Conservation (phyloP, 345 rosid species). For the Eucalyptus camaldulensis region DNA sequence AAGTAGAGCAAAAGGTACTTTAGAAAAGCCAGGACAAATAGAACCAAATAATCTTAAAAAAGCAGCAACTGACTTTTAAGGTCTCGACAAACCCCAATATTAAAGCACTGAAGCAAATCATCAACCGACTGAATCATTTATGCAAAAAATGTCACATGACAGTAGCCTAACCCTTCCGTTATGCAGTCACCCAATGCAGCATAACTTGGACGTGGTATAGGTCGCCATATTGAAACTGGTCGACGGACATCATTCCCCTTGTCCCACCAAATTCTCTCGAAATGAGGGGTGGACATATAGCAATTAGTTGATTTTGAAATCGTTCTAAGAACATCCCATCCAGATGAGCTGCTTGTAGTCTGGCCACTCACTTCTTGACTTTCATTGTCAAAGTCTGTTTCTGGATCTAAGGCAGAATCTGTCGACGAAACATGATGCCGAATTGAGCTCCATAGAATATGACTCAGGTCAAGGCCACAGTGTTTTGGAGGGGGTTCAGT, state of each 20-base stretch:
- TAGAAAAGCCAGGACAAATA: not conserved
- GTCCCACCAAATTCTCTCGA: slow-evolving; percentile 99
- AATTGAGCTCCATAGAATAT: slow-evolving; percentile 62
- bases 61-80: not conserved
- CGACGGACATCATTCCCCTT: slow-evolving; percentile 84
- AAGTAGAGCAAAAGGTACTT: not conserved
- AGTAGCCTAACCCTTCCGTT: slow-evolving; percentile 67
- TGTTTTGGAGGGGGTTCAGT: slow-evolving; percentile 42
- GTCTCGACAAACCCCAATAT: not conserved
- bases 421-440: slow-evolving; percentile 26
- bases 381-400: slow-evolving; percentile 13
- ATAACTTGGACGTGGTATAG: slow-evolving; percentile 62
- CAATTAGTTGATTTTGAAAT: slow-evolving; percentile 52
- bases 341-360: slow-evolving; percentile 49
- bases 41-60: not conserved
- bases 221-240: slow-evolving; percentile 95
- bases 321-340: slow-evolving; percentile 78
- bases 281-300: slow-evolving; percentile 72
- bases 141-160: not conserved
- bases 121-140: not conserved
- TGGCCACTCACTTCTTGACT: slow-evolving; percentile 30
- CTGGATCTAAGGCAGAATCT: slow-evolving; percentile 17
- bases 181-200: slow-evolving; percentile 88
- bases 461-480: slow-evolving; percentile 52
- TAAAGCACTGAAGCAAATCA: not conserved